Conservation (phyloP, 106 monocot species). For the Apostasia ramifera region DNA sequence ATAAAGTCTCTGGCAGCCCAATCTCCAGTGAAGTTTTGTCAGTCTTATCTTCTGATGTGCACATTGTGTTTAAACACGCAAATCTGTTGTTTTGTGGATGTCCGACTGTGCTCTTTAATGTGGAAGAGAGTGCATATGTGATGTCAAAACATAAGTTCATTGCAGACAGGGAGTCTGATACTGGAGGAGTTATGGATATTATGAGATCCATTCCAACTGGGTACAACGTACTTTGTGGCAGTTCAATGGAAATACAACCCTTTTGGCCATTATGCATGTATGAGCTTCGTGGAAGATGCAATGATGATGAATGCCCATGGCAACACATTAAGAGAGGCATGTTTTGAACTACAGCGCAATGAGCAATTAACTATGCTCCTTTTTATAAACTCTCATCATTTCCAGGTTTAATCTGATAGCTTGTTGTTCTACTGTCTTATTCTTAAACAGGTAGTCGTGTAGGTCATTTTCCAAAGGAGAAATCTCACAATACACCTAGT, state of each 20-base stretch:
- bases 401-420: not conserved
- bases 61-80: slow-evolving; percentile 28
- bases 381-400: not conserved
- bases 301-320: slow-evolving; percentile 81
- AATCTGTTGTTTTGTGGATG: slow-evolving; percentile 20
- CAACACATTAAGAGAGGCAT: slow-evolving; percentile 44
- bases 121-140: slow-evolving; percentile 3
- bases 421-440: slow-evolving; percentile 4
- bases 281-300: slow-evolving; percentile 96
- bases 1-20: slow-evolving; percentile 5
- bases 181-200: slow-evolving; percentile 2
- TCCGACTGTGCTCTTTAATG: not conserved
- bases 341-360: slow-evolving; percentile 19
- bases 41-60: slow-evolving; percentile 31
- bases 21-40: not conserved
- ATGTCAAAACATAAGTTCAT: not conserved
- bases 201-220: slow-evolving; percentile 7
- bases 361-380: slow-evolving; percentile 19
- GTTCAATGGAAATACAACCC: slow-evolving; percentile 47
- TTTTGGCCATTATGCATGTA: slow-evolving; percentile 90
- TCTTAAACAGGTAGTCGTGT: slow-evolving; percentile 23
- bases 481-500: slow-evolving; percentile 13
- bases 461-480: slow-evolving; percentile 10
- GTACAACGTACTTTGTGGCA: slow-evolving; percentile 4
- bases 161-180: not conserved